phyloP scores from a whole-genome alignment of 106 monocot genomes.

The Dendrobium nobile region DNA sequence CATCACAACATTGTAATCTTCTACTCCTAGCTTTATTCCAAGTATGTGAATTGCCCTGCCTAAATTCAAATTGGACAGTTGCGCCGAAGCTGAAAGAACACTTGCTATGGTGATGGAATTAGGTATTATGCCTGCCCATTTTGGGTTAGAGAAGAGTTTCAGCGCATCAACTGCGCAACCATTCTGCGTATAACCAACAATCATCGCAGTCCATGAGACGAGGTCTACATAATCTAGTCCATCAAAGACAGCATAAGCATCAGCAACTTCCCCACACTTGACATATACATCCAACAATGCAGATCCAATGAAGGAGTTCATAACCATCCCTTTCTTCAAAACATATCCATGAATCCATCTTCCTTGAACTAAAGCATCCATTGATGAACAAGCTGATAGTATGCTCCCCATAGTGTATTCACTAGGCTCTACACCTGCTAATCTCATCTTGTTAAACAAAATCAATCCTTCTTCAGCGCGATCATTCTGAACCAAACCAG shows the following conservation, averaged over 20 bases:
- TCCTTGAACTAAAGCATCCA: slow-evolving; percentile 41
- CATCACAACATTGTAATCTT: slow-evolving; percentile 19
- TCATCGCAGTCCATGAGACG: slow-evolving; percentile 58
- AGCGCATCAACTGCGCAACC: slow-evolving; percentile 31
- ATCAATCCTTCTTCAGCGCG: slow-evolving; percentile 27
- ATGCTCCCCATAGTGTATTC: slow-evolving; percentile 36
- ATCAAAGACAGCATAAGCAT: slow-evolving; percentile 37
- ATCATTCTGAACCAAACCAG: slow-evolving; percentile 40
- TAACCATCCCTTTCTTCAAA: slow-evolving; percentile 27
- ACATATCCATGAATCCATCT: slow-evolving; percentile 52
- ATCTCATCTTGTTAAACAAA: slow-evolving; percentile 52
- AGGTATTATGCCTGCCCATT: slow-evolving; percentile 21
- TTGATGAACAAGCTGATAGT: slow-evolving; percentile 30
- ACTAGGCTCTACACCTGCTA: slow-evolving; percentile 15
- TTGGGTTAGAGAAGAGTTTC: slow-evolving; percentile 32
- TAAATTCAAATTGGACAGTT: slow-evolving; percentile 17
- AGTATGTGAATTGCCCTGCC: slow-evolving; percentile 35
- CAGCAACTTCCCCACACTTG: slow-evolving; percentile 37
- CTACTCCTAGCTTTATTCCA: slow-evolving; percentile 32
- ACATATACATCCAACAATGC: slow-evolving; percentile 56
- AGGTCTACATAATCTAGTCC: slow-evolving; percentile 23
- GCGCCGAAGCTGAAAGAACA: slow-evolving; percentile 40
- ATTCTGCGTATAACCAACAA: slow-evolving; percentile 48
- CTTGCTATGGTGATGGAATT: slow-evolving; percentile 52
- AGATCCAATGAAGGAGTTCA: slow-evolving; percentile 33